Percentiles rank a stretch among this genome's conserved stretches.
These are phyloP conservation scores for Claviceps spartinae DNA, from an alignment of 2,329 filamentous ascomycete species.

Conservation along the genomic window DNA sequence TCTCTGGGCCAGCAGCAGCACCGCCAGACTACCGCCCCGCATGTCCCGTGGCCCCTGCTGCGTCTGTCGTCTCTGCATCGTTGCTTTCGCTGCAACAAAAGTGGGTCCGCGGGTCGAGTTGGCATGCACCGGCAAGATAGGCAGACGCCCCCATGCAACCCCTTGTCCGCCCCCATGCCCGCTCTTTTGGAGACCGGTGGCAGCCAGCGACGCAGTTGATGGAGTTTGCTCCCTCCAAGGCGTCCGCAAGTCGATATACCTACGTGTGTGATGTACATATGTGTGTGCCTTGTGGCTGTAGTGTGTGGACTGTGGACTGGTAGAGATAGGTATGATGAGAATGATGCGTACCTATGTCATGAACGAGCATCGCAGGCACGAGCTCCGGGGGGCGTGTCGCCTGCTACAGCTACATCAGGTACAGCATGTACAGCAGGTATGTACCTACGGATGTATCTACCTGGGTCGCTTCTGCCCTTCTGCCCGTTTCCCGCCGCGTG, in stretches of 20 bases:
- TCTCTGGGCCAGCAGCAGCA: no score
- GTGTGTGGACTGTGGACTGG: neutral
- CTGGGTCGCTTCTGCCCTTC: neutral
- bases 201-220: constrained; percentile 2
- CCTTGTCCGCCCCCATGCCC: neutral
- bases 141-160: neutral
- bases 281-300: neutral
- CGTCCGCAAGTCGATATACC: neutral
- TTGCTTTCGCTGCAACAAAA: no score
- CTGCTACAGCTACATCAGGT: neutral
- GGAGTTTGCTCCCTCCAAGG: neutral
- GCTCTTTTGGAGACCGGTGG: constrained; percentile 1
- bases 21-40: neutral
- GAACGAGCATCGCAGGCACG: constrained; percentile 4
- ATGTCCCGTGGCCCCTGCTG: neutral
- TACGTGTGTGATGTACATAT: no score
- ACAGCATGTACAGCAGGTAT: no score
- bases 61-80: neutral
- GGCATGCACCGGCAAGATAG: neutral
- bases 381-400: neutral
- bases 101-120: no score
- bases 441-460: neutral
- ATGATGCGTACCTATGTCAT: neutral
- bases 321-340: neutral
- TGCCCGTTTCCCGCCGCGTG: no score